Base-by-base conservation (phyloP, 306 rosid species). In the Sophora flavescens region DNA sequence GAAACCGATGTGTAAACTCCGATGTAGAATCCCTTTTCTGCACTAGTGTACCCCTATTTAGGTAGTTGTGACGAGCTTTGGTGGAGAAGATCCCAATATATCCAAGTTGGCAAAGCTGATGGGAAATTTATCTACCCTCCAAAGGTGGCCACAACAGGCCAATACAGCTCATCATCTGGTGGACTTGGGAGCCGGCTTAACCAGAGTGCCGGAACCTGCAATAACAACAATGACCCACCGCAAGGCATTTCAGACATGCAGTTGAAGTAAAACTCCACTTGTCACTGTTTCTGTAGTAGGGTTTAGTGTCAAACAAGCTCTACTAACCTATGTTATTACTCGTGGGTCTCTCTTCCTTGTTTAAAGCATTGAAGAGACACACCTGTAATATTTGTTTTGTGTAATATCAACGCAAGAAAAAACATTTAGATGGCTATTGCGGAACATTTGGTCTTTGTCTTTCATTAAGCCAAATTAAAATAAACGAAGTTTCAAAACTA, bases 101-200 rank as follows among this genome's bases (percentile, higher is more conserved):
- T n/a, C 76, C 1, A 86, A 86, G 68, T 28, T 75, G 4, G 78
- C 68, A 30, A 84, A 71, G 65, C 79, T 70, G 59, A 71, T 35
- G 50, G 86, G 74, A 13, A 61, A 59, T 45, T 68, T 35, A 33
- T 57, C 71, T 18, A 75, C 68, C 67, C 74, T 0, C 75, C 81
- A 28, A 88, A 67, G 64, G 39, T 74, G 61, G 66, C 79, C 36
- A 11, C 77, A 13, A 83, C 28, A 57, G 92, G 88, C 66, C 87
- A 81, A 32, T 83, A 86, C 76, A 85, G 84, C 74, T 87, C 89
- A 0, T 85, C 91, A 6, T 88, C 91, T 0, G 89, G 84, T 42
- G 87, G 78, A 16, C 64, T 83, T 3, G 87, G 80, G 18, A 88
- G 91, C 72, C 89, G 87, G 0, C 74, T 66, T 16, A 68, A 86